phyloP scores from a whole-genome alignment of 305 asterid species.

The Rubia tinctorum region DNA sequence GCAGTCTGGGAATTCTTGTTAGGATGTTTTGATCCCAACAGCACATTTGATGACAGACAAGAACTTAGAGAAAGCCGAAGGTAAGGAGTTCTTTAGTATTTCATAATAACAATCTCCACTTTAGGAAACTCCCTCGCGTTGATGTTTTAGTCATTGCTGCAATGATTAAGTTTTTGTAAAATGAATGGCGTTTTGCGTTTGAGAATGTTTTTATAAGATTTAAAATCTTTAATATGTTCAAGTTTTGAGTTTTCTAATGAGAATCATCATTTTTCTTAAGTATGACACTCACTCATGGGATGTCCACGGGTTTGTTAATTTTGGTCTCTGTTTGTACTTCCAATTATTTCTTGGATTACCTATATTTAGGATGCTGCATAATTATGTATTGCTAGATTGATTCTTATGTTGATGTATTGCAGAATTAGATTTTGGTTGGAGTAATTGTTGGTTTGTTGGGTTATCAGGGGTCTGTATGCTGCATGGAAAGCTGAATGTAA shows the following conservation, averaged over 20 bases:
- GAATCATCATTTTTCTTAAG: not conserved
- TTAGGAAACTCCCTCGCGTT: not conserved
- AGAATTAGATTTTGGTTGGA: not conserved
- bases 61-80: conserved; percentile 66
- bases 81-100: conserved; percentile 36
- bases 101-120: not conserved
- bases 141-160: not conserved
- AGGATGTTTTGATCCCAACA: conserved; percentile 92
- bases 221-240: not conserved
- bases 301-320: not conserved
- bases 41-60: conserved; percentile 68
- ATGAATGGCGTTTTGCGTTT: conserved; percentile 3
- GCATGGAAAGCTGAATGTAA: conserved; percentile 77
- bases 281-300: not conserved
- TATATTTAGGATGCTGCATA: conserved; percentile 1
- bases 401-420: not conserved
- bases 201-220: not conserved
- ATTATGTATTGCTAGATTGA: not conserved
- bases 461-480: conserved; percentile 71
- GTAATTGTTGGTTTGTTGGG: conserved; percentile 20
- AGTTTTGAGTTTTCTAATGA: not conserved
- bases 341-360: not conserved
- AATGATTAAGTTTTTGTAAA: not conserved
- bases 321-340: not conserved
- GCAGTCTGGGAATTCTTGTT: conserved; percentile 94